Evolutionary conservation across 257 asterid species (phyloP).

Genomic region (Ehretia macrophylla): DNA sequence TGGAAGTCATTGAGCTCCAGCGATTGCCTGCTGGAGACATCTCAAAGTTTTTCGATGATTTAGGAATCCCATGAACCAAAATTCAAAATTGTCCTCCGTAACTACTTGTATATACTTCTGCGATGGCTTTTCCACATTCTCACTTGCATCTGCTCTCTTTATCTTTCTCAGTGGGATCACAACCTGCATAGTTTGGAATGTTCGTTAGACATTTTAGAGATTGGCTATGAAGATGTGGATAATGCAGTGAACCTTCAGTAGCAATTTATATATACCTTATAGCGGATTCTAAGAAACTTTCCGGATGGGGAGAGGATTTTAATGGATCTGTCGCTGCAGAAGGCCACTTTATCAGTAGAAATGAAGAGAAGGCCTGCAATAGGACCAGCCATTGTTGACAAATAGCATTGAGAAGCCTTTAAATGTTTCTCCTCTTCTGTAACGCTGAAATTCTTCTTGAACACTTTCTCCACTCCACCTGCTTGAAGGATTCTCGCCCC

Average conservation of each 20-base stretch:
- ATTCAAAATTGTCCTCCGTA: constrained; percentile 39
- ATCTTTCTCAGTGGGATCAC: constrained; percentile 34
- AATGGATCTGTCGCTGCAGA: constrained; percentile 21
- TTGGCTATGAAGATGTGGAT: too few species aligned
- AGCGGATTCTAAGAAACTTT: constrained; percentile 14
- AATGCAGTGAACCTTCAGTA: too few species aligned
- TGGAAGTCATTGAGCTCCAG: too few species aligned
- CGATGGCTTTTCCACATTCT: constrained; percentile 27
- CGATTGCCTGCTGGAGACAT: constrained; percentile 19
- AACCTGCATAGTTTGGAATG: constrained; percentile 20
- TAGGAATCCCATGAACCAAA: constrained; percentile 51
- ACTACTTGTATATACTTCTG: constrained; percentile 40
- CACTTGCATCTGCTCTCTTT: constrained; percentile 27
- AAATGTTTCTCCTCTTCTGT: constrained; percentile 18
- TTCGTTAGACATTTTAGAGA: too few species aligned
- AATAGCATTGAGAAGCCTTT: constrained; percentile 21
- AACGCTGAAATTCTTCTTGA: constrained; percentile 11
- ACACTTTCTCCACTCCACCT: constrained; percentile 8
- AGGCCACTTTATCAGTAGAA: constrained; percentile 18
- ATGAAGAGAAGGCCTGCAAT: constrained; percentile 18
- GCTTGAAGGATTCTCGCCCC: too few species aligned
- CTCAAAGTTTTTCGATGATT: constrained; percentile 30
- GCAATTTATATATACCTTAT: background rate
- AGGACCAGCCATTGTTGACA: constrained; percentile 23
- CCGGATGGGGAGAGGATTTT: constrained; percentile 13